Conservation (phyloP, 495 filamentous ascomycete genomes). For the Penicillium chermesinum region DNA sequence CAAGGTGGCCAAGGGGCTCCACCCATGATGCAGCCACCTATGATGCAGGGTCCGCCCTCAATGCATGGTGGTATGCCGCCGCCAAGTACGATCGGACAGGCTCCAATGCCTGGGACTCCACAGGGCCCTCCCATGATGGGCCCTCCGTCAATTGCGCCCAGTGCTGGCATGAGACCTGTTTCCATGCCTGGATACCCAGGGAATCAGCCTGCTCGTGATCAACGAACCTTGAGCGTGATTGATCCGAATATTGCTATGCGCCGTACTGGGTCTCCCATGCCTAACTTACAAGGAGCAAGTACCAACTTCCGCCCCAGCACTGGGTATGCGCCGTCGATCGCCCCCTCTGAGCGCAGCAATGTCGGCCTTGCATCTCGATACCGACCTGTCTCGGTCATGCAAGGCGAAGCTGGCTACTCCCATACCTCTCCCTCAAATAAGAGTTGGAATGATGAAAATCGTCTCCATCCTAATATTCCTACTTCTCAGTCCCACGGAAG, state of each 20-base stretch:
- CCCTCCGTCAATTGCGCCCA: slow-evolving; percentile 14
- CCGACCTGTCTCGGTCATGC: slow-evolving; percentile 68
- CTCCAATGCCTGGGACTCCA: slow-evolving; percentile 17
- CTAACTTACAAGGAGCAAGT: slow-evolving; percentile 20
- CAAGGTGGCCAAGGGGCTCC: slow-evolving; percentile 34
- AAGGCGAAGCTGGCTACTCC: slow-evolving; percentile 29
- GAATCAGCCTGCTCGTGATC: slow-evolving; percentile 23
- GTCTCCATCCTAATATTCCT: slow-evolving; percentile 18
- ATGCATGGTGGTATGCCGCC: slow-evolving; percentile 13
- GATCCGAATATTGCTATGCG: slow-evolving; percentile 62
- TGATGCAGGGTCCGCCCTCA: slow-evolving; percentile 16
- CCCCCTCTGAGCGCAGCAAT: slow-evolving; percentile 91
- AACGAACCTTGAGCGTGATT: slow-evolving; percentile 76
- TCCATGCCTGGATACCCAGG: slow-evolving; percentile 32
- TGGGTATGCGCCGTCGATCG: slow-evolving; percentile 67
- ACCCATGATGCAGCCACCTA: slow-evolving; percentile 12
- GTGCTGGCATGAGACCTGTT: slow-evolving; percentile 32
- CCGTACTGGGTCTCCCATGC: slow-evolving; percentile 32
- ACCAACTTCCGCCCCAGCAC: slow-evolving; percentile 25
- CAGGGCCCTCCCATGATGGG: slow-evolving; percentile 17
- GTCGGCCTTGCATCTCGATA: slow-evolving; percentile 88
- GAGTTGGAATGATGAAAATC: slow-evolving; percentile 46
- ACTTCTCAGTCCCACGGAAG: slow-evolving; percentile 15
- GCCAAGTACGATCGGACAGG: slow-evolving; percentile 21
- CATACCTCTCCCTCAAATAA: slow-evolving; percentile 46